Evolutionary conservation across 805 yeast genomes (phyloP).

Genomic region (Candida coquimbonensis): DNA sequence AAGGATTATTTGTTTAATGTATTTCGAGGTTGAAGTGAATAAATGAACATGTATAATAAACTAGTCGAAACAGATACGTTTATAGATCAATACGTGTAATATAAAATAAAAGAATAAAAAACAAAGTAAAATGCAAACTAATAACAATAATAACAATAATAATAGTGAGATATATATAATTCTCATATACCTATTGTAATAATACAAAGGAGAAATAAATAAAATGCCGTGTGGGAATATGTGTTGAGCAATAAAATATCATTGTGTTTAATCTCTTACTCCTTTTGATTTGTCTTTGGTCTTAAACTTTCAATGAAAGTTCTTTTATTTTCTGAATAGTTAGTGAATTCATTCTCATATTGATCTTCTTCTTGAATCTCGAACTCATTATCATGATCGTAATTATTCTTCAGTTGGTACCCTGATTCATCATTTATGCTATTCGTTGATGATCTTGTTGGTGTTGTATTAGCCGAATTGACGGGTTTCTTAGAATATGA

Average conservation of each 20-base stretch:
- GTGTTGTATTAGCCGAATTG: not conserved
- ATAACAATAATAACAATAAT: no score
- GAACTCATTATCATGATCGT: slow-evolving; percentile 22
- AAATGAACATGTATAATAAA: not conserved
- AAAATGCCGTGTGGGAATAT: no score
- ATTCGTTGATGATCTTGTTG: slow-evolving; percentile 10
- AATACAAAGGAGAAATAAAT: no score
- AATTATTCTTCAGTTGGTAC: slow-evolving; percentile 28
- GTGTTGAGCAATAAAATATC: no score
- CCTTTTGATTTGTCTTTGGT: slow-evolving; percentile 23
- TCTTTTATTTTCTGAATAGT: slow-evolving; percentile 36
- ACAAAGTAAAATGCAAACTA: no score
- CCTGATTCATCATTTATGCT: slow-evolving; percentile 12
- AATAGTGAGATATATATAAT: no score
- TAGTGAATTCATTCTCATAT: slow-evolving; percentile 40
- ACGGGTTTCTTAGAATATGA: slow-evolving; percentile 13
- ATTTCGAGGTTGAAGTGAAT: not conserved
- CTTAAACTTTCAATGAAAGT: slow-evolving; percentile 34
- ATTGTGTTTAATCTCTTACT: no score
- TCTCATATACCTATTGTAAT: no score
- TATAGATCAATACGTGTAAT: no score
- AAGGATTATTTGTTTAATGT: no score
- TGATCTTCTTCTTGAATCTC: slow-evolving; percentile 38
- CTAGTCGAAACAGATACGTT: no score
- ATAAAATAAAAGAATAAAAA: no score